Evolutionary conservation across 352 stramenopile genomes (phyloP).

Genomic region (Phytophthora pini): DNA sequence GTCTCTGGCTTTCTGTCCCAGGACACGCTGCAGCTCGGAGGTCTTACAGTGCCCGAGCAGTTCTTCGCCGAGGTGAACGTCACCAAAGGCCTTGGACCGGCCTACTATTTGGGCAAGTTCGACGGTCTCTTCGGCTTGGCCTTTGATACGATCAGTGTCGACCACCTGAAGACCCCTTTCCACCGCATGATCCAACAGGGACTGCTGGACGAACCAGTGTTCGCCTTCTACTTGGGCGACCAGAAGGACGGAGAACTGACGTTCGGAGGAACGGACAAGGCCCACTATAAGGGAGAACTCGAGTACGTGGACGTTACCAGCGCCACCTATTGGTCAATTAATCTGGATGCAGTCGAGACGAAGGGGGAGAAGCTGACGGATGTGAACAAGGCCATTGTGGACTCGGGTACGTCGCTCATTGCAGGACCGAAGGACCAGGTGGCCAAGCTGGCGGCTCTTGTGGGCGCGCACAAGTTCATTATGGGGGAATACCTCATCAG

Average conservation of each 20-base stretch:
- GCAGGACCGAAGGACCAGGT: slow-evolving; percentile 92
- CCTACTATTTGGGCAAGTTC: slow-evolving; percentile 96
- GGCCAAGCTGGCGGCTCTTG: slow-evolving; percentile 75
- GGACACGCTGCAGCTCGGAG: slow-evolving; percentile 78
- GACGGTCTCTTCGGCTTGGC: slow-evolving; percentile 98
- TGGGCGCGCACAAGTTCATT: slow-evolving; percentile 93
- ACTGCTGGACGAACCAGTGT: slow-evolving; percentile 90
- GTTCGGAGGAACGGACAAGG: slow-evolving; percentile 79
- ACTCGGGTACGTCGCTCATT: slow-evolving; percentile 97
- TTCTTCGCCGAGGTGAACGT: slow-evolving; percentile 97
- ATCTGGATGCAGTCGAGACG: slow-evolving; percentile 74
- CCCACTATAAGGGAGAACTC: slow-evolving; percentile 95
- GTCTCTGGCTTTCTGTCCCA: slow-evolving; percentile 94
- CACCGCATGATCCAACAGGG: slow-evolving; percentile 92
- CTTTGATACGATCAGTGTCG: slow-evolving; percentile 95
- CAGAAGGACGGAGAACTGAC: slow-evolving; percentile 83
- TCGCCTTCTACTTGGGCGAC: slow-evolving; percentile 97
- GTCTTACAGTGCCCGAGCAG: slow-evolving; percentile 77
- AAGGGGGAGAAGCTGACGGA: slow-evolving; percentile 59
- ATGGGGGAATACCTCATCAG: slow-evolving; percentile 96
- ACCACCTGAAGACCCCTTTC: slow-evolving; percentile 94
- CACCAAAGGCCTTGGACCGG: slow-evolving; percentile 94
- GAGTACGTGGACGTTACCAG: slow-evolving; percentile 87
- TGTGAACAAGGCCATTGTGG: slow-evolving; percentile 92
- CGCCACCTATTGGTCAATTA: slow-evolving; percentile 75